Conservation (phyloP, 257 asterid species). For the Lycium ferocissimum region DNA sequence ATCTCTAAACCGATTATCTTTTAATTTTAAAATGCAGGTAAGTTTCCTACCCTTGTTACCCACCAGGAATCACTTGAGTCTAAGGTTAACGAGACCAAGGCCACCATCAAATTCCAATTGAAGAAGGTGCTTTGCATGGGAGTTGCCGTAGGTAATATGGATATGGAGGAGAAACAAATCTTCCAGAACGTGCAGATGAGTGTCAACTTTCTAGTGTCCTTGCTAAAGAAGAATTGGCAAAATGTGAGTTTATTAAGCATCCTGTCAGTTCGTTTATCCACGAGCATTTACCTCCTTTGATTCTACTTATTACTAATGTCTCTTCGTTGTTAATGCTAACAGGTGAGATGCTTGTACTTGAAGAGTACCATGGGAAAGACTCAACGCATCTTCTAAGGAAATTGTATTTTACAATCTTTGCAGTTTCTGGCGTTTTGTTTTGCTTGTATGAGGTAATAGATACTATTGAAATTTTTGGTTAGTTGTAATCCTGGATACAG, state of each 20-base stretch:
- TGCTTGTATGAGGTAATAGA: background rate
- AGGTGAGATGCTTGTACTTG: constrained; percentile 34
- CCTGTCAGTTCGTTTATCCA: background rate
- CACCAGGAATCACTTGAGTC: constrained; percentile 31
- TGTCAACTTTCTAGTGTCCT: constrained; percentile 31
- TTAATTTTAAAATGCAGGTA: background rate
- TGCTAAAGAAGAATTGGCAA: constrained; percentile 37
- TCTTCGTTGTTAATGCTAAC: background rate
- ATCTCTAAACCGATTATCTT: background rate
- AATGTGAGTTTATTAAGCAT: constrained; percentile 8
- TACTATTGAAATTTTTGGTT: background rate
- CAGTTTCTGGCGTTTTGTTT: background rate
- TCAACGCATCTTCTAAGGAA: constrained; percentile 29
- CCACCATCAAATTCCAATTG: constrained; percentile 34
- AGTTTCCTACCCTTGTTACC: constrained; percentile 32
- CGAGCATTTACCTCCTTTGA: background rate
- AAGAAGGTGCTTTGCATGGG: constrained; percentile 37
- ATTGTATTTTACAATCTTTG: background rate
- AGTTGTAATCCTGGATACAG: background rate
- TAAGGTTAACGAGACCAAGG: constrained; percentile 32
- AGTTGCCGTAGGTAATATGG: constrained; percentile 31
- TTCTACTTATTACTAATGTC: background rate
- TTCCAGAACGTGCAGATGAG: constrained; percentile 34
- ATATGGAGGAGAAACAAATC: constrained; percentile 36
- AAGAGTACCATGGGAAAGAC: constrained; percentile 37